phyloP scores from a whole-genome alignment of 192 early-diverging fungal species.

The Piromyces finnis region DNA sequence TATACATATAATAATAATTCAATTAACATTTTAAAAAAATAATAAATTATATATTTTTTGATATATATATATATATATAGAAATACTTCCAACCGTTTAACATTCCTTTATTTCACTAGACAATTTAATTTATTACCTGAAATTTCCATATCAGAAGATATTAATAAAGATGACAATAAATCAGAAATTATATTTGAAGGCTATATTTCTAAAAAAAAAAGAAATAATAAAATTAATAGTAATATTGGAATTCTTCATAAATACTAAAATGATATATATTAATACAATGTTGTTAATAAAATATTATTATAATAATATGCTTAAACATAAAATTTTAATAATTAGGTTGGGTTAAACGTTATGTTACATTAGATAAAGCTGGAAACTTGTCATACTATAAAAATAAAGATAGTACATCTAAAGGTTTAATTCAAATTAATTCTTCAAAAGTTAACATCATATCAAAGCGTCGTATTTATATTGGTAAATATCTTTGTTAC shows the following conservation, averaged over 20 bases:
- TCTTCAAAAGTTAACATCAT: not conserved
- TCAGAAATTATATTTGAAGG: not conserved
- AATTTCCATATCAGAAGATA: not conserved
- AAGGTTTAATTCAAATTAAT: not conserved
- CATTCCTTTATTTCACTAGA: not conserved
- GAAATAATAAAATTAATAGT: not conserved
- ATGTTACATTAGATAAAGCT: not conserved
- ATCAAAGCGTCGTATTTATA: not conserved
- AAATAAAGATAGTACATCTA: not conserved
- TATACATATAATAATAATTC: no score
- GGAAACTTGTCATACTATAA: not conserved
- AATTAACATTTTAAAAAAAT: no score
- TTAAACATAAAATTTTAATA: no score
- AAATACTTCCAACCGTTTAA: not conserved
- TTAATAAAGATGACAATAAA: not conserved
- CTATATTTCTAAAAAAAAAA: not conserved
- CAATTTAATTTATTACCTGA: not conserved
- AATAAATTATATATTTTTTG: no score
- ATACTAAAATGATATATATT: no score
- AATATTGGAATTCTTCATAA: not conserved
- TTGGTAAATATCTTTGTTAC: not conserved
- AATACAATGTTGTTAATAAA: no score
- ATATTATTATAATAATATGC: no score
- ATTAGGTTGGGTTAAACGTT: not conserved
- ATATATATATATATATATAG: no score